A percentile compares a stretch with the other conserved stretches of the same genome.
phyloP scores from a whole-genome alignment of 495 filamentous ascomycete species.

The Penicillium tannophilum region DNA sequence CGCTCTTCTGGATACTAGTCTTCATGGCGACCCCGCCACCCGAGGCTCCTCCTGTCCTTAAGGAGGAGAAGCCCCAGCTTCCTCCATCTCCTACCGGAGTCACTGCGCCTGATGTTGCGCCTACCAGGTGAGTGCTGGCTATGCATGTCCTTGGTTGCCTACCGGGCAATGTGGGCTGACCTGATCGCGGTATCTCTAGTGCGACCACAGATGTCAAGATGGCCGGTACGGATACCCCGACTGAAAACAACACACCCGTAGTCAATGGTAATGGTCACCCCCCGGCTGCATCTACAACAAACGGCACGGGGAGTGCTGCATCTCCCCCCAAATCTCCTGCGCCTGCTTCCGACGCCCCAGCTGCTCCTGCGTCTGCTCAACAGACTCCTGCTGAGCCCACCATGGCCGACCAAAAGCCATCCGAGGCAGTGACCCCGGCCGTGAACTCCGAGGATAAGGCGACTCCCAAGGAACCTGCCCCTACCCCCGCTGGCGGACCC shows the following conservation, averaged over 20 bases:
- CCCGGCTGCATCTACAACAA: slow-evolving; percentile 25
- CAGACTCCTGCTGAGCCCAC: slow-evolving; percentile 9
- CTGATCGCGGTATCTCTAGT: slow-evolving; percentile 19
- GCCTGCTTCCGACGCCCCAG: slow-evolving; percentile 12
- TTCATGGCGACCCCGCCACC: slow-evolving; percentile 55
- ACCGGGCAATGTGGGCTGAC: slow-evolving; percentile 18
- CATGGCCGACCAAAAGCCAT: slow-evolving; percentile 11
- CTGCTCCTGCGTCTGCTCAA: slow-evolving; percentile 15
- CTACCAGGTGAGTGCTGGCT: slow-evolving; percentile 30
- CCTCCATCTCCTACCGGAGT: slow-evolving; percentile 44
- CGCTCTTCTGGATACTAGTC: slow-evolving; percentile 18
- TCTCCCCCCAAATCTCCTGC: slow-evolving; percentile 41
- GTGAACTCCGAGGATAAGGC: slow-evolving; percentile 2
- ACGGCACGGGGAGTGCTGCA: slow-evolving; percentile 33
- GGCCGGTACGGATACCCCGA: slow-evolving; percentile 18
- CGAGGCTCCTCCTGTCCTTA: slow-evolving; percentile 38
- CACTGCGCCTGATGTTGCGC: slow-evolving; percentile 33
- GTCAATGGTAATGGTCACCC: slow-evolving; percentile 37
- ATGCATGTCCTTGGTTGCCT: slow-evolving; percentile 10
- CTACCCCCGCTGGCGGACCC: not conserved
- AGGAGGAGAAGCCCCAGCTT: slow-evolving; percentile 52
- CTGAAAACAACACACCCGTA: slow-evolving; percentile 15
- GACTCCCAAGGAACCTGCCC: not conserved
- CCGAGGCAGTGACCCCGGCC: slow-evolving; percentile 3
- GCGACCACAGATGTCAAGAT: slow-evolving; percentile 26